Percentiles rank a stretch among this genome's conserved stretches.
Conservation (phyloP, 768 basidiomycete species). For the Clitopilus hobsonii region DNA sequence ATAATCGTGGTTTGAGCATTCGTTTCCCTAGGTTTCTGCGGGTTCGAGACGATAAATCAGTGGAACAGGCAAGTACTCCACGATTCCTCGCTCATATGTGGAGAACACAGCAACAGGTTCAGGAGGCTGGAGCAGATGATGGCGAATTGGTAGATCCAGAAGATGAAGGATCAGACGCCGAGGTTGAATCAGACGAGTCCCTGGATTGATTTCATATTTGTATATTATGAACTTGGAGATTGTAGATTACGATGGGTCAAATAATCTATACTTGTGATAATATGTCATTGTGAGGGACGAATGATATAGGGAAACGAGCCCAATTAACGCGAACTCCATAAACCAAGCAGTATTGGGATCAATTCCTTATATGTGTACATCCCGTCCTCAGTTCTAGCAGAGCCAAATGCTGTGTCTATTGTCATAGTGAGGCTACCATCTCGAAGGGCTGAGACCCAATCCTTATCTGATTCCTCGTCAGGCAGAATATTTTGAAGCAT, state of each 20-base stretch:
- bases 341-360: neutral
- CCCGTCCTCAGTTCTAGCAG: constrained; percentile 3
- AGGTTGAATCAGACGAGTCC: constrained; percentile 22
- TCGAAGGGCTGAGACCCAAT: constrained; percentile 26
- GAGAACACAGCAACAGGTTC: constrained; percentile 46
- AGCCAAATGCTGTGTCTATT: constrained; percentile 23
- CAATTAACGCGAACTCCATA: neutral
- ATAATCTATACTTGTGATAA: too few species aligned
- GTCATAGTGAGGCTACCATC: constrained; percentile 17
- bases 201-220: too few species aligned
- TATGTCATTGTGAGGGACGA: too few species aligned
- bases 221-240: neutral
- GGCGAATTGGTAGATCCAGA: constrained; percentile 59
- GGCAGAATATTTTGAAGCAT: constrained; percentile 23
- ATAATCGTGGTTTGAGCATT: constrained; percentile 65
- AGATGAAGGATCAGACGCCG: constrained; percentile 16
- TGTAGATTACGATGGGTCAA: neutral
- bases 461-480: constrained; percentile 22
- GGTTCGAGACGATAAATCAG: constrained; percentile 65
- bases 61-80: constrained; percentile 69
- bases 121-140: constrained; percentile 31
- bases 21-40: constrained; percentile 87
- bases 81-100: constrained; percentile 69
- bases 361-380: neutral
- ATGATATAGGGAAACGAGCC: too few species aligned